Conservation (phyloP, 352 stramenopile genomes). For the Pythium periplocum region DNA sequence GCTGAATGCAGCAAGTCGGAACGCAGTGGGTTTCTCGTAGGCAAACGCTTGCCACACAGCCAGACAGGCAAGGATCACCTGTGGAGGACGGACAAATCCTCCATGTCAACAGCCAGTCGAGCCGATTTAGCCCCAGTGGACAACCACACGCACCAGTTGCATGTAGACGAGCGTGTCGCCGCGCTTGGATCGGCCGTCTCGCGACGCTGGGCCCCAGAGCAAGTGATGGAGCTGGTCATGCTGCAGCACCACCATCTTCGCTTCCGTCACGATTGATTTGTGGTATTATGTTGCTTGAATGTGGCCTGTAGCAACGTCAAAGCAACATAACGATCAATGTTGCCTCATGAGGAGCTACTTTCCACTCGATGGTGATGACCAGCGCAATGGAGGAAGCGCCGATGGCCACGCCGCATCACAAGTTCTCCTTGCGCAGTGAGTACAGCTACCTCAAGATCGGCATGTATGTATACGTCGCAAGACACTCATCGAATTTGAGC, state of each 20-base stretch:
- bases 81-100: constrained; percentile 8
- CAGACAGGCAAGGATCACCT: constrained; percentile 34
- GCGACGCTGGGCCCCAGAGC: constrained; percentile 46
- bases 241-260: constrained; percentile 56
- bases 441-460: constrained; percentile 56
- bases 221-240: constrained; percentile 54
- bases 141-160: constrained; percentile 30
- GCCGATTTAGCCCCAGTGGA: too few relatives aligned
- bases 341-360: too few relatives aligned
- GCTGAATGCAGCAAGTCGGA: constrained; percentile 28
- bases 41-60: constrained; percentile 26
- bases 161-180: constrained; percentile 37
- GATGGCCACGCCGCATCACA: constrained; percentile 42
- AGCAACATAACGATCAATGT: too few relatives aligned
- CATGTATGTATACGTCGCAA: constrained; percentile 34
- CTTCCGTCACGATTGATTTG: not conserved
- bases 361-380: not conserved
- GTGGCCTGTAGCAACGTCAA: not conserved
- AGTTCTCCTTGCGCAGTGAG: constrained; percentile 55
- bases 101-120: not conserved
- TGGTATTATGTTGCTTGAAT: constrained; percentile 3
- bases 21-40: constrained; percentile 50
- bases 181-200: constrained; percentile 32
- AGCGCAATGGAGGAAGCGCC: constrained; percentile 2
- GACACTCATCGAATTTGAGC: too few relatives aligned